These are phyloP conservation scores for Pseudocercospora pini-densiflorae DNA, from an alignment of 2,329 filamentous ascomycete species.

Conservation along the genomic window DNA sequence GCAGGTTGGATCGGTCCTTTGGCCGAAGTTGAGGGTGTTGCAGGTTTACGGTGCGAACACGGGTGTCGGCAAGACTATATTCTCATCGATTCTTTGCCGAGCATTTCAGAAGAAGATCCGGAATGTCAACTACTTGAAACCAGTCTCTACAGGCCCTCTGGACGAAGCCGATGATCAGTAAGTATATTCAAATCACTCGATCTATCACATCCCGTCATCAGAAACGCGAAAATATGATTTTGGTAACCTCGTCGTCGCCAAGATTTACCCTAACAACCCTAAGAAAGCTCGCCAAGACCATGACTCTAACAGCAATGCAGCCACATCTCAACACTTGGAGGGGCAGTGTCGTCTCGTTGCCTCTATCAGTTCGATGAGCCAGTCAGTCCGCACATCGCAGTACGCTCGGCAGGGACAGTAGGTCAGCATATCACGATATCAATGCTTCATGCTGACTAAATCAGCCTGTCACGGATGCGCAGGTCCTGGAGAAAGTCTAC, in stretches of 20 bases:
- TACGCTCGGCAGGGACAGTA: conserved; percentile 43
- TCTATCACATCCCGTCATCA: not conserved
- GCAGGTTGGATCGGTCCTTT: conserved; percentile 65
- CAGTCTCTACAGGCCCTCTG: conserved; percentile 75
- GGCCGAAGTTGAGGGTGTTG: conserved; percentile 69
- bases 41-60: conserved; percentile 87
- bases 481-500: conserved; percentile 48
- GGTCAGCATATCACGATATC: not conserved
- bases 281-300: not conserved
- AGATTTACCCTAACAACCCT: conserved; percentile 18
- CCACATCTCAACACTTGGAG: conserved; percentile 66
- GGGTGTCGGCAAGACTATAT: conserved; percentile 81
- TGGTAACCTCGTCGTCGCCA: conserved; percentile 1
- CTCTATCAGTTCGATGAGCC: conserved; percentile 75
- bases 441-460: conserved; percentile 8
- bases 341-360: conserved; percentile 61
- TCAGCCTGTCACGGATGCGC: conserved; percentile 34
- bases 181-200: conserved; percentile 15
- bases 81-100: conserved; percentile 73
- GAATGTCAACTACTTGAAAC: conserved; percentile 72
- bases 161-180: conserved; percentile 74
- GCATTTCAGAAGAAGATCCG: conserved; percentile 59
- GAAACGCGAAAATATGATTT: not conserved
- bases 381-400: conserved; percentile 78
- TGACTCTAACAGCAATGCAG: conserved; percentile 44